A percentile compares a stretch with the other conserved stretches of the same genome.
These are phyloP conservation scores for Sarcodon aspratus DNA, from an alignment of 768 basidiomycete species.

Conservation along the genomic window DNA sequence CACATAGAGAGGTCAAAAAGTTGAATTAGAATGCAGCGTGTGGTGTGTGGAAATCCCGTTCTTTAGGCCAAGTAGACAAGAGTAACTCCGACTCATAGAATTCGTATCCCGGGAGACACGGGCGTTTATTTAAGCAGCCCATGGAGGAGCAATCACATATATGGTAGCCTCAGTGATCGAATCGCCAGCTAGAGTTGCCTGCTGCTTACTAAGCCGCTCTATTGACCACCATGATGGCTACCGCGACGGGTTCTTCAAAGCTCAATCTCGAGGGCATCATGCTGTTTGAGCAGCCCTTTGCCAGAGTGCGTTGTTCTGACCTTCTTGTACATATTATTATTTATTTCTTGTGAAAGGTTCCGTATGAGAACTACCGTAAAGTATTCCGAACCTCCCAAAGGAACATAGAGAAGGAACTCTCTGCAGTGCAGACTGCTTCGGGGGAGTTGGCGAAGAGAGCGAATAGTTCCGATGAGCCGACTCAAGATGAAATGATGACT, in stretches of 20 bases:
- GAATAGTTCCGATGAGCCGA: constrained; percentile 21
- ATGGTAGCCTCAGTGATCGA: too few relatives aligned
- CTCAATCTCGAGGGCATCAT: constrained; percentile 63
- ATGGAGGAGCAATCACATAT: too few relatives aligned
- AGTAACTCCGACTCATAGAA: too few relatives aligned
- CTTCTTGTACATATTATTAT: not conserved
- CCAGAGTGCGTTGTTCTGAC: constrained; percentile 35
- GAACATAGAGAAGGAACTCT: constrained; percentile 71
- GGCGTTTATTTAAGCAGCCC: too few relatives aligned
- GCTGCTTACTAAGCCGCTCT: not conserved
- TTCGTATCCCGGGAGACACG: too few relatives aligned
- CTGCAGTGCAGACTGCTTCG: constrained; percentile 40
- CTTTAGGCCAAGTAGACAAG: too few relatives aligned
- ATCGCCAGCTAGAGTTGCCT: too few relatives aligned
- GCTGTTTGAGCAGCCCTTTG: constrained; percentile 80
- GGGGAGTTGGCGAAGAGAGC: constrained; percentile 47
- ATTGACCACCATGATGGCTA: not conserved
- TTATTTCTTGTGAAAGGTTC: constrained; percentile 44
- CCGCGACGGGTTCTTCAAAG: constrained; percentile 19
- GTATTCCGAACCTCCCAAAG: constrained; percentile 77
- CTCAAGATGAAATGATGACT: constrained; percentile 41
- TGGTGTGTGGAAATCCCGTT: too few relatives aligned
- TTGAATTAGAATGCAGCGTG: too few relatives aligned
- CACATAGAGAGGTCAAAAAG: too few relatives aligned
- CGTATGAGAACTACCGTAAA: constrained; percentile 83